Conservation (phyloP, 306 rosid genomes). For the Pterocarpus santalinus region DNA sequence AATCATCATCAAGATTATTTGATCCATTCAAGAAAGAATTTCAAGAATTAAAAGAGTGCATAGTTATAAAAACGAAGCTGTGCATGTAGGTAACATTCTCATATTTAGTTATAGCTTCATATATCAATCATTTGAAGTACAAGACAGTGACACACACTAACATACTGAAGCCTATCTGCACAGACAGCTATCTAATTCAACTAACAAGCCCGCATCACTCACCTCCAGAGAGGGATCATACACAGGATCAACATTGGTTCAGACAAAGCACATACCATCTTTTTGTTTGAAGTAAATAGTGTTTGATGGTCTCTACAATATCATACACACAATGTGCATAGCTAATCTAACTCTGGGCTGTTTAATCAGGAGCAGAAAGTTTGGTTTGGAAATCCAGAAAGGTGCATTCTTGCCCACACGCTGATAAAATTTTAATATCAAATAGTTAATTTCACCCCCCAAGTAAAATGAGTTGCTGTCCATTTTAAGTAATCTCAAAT, state of each 20-base stretch:
- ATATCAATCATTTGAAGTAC: background rate
- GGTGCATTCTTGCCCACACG: no score
- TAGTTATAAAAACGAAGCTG: background rate
- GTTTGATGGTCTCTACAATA: background rate
- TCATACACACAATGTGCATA: background rate
- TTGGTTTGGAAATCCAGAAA: no score
- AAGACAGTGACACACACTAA: no score
- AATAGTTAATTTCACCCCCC: no score
- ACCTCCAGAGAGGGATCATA: no score
- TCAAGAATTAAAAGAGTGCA: background rate
- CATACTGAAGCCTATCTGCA: background rate
- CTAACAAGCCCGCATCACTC: no score
- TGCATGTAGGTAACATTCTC: background rate
- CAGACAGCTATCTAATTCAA: background rate
- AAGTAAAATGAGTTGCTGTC: background rate
- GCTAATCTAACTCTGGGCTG: no score
- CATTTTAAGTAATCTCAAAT: background rate
- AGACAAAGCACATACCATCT: no score
- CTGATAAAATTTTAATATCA: no score
- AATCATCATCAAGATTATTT: conserved; percentile 14
- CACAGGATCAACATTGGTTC: no score
- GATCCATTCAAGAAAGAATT: background rate
- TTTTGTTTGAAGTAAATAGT: no score
- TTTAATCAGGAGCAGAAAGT: no score
- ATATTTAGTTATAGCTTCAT: background rate